Percentiles rank a stretch among this genome's conserved stretches.
phyloP scores from a whole-genome alignment of 2,329 filamentous ascomycete species.

The Hymenoscyphus infarciens region DNA sequence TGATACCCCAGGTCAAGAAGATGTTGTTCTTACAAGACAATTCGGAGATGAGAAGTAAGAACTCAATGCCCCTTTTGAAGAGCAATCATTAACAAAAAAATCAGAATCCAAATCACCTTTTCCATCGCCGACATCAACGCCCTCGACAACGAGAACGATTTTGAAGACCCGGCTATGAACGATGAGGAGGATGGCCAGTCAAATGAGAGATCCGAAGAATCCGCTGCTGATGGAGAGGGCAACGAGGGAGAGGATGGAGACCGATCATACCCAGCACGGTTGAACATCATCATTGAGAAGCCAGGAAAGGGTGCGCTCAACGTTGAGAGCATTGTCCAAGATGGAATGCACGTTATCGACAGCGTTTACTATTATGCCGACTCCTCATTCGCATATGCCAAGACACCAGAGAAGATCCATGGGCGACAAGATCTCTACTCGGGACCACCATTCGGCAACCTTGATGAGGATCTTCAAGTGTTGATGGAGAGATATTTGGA shows the following conservation, averaged over 20 bases:
- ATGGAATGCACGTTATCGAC: conserved; percentile 82
- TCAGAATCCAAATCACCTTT: conserved; percentile 74
- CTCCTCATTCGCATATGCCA: conserved; percentile 70
- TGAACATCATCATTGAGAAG: conserved; percentile 89
- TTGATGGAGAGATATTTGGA: conserved; percentile 91
- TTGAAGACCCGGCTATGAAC: conserved; percentile 52
- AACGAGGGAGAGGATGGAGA: conserved; percentile 51
- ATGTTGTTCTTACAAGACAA: conserved; percentile 77
- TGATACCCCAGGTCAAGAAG: conserved; percentile 80
- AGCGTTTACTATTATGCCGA: conserved; percentile 87
- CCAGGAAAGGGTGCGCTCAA: conserved; percentile 77
- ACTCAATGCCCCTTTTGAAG: conserved; percentile 35
- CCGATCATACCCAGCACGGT: conserved; percentile 70
- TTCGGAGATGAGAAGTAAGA: conserved; percentile 84
- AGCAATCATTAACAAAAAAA: conserved; percentile 23
- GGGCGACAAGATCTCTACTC: conserved; percentile 75
- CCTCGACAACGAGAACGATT: conserved; percentile 56
- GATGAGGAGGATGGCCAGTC: conserved; percentile 52
- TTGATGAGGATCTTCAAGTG: conserved; percentile 93
- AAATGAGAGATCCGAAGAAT: conserved; percentile 54
- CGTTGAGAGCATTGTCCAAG: conserved; percentile 81
- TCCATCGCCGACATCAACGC: conserved; percentile 78
- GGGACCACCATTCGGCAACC: conserved; percentile 86
- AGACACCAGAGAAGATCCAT: conserved; percentile 74
- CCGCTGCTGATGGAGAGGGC: conserved; percentile 39